phyloP scores from a whole-genome alignment of 805 yeast genomes.

The Aciculoconidium aculeatum region DNA sequence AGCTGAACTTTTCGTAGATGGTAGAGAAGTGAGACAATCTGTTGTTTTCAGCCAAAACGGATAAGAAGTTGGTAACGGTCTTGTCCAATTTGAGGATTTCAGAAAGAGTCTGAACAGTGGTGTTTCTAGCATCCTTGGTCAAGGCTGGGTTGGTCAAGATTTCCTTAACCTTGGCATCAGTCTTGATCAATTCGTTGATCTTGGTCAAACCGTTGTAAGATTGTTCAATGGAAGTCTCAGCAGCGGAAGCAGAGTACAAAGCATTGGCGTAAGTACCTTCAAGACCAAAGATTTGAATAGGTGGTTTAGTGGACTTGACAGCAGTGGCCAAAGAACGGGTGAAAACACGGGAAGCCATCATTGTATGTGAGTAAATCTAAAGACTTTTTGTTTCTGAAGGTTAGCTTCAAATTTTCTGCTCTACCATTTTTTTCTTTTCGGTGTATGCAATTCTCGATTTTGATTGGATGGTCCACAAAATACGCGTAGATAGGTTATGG shows the following conservation, averaged over 20 bases:
- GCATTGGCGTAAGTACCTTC: slow-evolving; percentile 98
- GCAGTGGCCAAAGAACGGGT: slow-evolving; percentile 72
- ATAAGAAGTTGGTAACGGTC: slow-evolving; percentile 72
- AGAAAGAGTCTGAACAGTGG: slow-evolving; percentile 59
- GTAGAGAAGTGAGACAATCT: slow-evolving; percentile 67
- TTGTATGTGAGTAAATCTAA: slow-evolving; percentile 6
- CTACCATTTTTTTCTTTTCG: slow-evolving; percentile 4
- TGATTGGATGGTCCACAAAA: slow-evolving; percentile 7
- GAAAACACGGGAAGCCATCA: slow-evolving; percentile 61
- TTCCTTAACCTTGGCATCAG: slow-evolving; percentile 58
- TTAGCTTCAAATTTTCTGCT: slow-evolving; percentile 5
- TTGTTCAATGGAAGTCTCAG: slow-evolving; percentile 68
- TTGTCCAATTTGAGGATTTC: slow-evolving; percentile 50
- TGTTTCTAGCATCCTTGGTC: slow-evolving; percentile 64
- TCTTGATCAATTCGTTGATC: slow-evolving; percentile 47
- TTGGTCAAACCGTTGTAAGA: slow-evolving; percentile 60
- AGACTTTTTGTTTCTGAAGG: slow-evolving; percentile 4
- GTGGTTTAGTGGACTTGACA: slow-evolving; percentile 64
- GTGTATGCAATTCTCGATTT: slow-evolving; percentile 1
- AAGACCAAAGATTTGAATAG: slow-evolving; percentile 89
- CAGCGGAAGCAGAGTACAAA: slow-evolving; percentile 83
- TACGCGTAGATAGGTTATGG: too few relatives aligned
- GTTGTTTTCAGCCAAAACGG: slow-evolving; percentile 90
- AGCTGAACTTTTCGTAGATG: slow-evolving; percentile 65
- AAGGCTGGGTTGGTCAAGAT: slow-evolving; percentile 80